Conservation (phyloP, 2,329 filamentous ascomycete genomes). For the Penicillium sp. region DNA sequence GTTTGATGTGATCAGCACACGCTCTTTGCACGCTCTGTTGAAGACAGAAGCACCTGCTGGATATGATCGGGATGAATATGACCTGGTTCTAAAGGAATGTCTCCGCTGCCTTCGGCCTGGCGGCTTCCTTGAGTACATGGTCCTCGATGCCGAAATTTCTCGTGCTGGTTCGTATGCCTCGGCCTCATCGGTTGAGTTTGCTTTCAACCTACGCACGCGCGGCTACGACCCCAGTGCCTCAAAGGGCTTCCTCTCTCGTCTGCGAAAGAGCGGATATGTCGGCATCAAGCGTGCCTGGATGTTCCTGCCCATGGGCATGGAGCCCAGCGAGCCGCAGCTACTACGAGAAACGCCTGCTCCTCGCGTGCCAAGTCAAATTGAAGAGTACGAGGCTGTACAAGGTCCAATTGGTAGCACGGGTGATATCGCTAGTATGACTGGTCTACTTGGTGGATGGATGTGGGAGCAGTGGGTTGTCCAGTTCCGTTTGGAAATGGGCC, state of each 20-base stretch:
- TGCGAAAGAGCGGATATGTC: constrained; percentile 74
- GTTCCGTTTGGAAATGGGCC: constrained; percentile 80
- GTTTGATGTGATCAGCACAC: constrained; percentile 89
- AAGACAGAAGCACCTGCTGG: constrained; percentile 64
- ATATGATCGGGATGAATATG: constrained; percentile 78
- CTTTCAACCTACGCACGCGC: constrained; percentile 80
- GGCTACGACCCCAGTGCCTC: constrained; percentile 87
- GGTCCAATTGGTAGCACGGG: constrained; percentile 64
- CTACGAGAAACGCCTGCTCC: constrained; percentile 42
- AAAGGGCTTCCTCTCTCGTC: constrained; percentile 72
- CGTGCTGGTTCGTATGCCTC: constrained; percentile 76
- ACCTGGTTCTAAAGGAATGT: constrained; percentile 79
- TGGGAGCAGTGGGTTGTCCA: constrained; percentile 97
- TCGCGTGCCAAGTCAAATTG: constrained; percentile 35
- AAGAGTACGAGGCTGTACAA: constrained; percentile 58
- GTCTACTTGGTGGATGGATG: constrained; percentile 79
- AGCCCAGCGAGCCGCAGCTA: constrained; percentile 46
- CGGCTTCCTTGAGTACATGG: constrained; percentile 84
- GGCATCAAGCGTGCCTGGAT: constrained; percentile 82
- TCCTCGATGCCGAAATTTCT: constrained; percentile 87
- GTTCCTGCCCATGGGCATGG: constrained; percentile 74
- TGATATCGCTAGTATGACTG: constrained; percentile 71
- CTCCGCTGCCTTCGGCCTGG: constrained; percentile 89
- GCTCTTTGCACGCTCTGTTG: constrained; percentile 80
- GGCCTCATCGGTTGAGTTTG: constrained; percentile 86